A percentile compares a stretch with the other conserved stretches of the same genome.
Conservation (phyloP, 2,329 filamentous ascomycete genomes). For the Ceratocystis diversiconidia region DNA sequence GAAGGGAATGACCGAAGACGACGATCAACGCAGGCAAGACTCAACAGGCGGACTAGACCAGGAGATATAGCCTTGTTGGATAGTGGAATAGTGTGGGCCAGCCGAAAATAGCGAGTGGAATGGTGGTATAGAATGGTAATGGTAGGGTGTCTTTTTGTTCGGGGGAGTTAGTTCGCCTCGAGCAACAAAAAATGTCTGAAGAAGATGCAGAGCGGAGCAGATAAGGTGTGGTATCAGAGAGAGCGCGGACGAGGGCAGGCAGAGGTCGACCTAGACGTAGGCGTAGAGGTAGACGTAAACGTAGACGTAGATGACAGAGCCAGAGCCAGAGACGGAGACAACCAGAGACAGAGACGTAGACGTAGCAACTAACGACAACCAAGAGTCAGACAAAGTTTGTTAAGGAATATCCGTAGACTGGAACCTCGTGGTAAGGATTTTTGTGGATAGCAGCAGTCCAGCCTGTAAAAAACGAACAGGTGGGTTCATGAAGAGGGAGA, state of each 20-base stretch:
- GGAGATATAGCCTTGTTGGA: too few species aligned
- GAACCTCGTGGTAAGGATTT: not conserved
- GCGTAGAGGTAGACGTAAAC: too few species aligned
- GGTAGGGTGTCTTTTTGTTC: not conserved
- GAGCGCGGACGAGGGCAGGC: too few species aligned
- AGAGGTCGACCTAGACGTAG: not conserved
- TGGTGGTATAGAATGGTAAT: too few species aligned
- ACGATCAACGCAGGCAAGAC: too few species aligned
- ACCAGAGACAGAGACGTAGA: not conserved
- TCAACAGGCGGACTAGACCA: too few species aligned
- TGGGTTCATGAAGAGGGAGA: not conserved
- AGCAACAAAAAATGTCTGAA: not conserved
- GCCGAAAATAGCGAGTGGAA: too few species aligned
- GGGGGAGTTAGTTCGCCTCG: not conserved
- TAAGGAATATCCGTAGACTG: not conserved
- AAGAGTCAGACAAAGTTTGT: not conserved
- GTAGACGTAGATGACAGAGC: not conserved
- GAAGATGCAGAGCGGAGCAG: not conserved
- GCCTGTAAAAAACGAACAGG: conserved; percentile 1
- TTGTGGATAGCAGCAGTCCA: not conserved
- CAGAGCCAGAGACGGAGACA: not conserved
- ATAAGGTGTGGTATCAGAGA: not conserved
- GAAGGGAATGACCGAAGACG: too few species aligned
- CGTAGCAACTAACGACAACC: not conserved
- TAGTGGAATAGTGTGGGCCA: too few species aligned